A percentile compares a stretch with the other conserved stretches of the same genome.
phyloP scores from a whole-genome alignment of 2,329 filamentous ascomycete species.

The Ceratocystiopsis brevicomis region DNA sequence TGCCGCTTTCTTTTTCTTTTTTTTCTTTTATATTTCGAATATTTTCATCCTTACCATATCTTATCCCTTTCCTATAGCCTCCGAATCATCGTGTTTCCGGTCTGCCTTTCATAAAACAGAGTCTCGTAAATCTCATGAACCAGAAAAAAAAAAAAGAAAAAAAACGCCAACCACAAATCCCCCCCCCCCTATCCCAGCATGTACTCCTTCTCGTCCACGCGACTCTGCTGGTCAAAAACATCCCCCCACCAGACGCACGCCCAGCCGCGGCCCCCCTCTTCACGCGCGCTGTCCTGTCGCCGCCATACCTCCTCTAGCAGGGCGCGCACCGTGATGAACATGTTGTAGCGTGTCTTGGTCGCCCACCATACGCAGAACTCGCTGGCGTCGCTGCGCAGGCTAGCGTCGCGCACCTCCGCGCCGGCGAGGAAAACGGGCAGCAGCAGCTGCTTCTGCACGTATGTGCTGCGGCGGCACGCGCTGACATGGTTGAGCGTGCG shows the following conservation, averaged over 20 bases:
- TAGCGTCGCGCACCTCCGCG: constrained; percentile 12
- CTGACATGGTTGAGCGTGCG: constrained; percentile 15
- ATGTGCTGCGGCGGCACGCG: constrained; percentile 13
- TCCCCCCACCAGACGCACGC: constrained; percentile 1
- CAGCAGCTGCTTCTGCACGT: constrained; percentile 19
- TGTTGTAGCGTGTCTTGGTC: constrained; percentile 14
- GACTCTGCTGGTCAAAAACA: neutral
- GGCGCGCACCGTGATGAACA: constrained; percentile 12
- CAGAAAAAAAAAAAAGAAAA: neutral
- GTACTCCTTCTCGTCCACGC: constrained; percentile 1
- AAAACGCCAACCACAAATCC: neutral
- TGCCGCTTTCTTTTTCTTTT: no score
- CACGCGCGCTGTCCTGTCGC: neutral
- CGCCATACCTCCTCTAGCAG: constrained; percentile 11
- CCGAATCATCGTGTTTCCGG: no score
- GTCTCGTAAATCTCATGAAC: no score
- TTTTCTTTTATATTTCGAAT: no score
- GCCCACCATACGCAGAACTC: constrained; percentile 17
- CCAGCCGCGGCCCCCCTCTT: no score
- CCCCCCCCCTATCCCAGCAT: neutral
- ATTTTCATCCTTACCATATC: no score
- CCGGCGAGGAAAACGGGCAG: constrained; percentile 19
- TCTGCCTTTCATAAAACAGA: neutral
- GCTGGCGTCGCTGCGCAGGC: constrained; percentile 11
- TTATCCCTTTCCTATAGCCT: no score